A percentile compares a stretch with the other conserved stretches of the same genome.
Conservation (phyloP, 768 basidiomycete genomes). For the Agaricus blazei region DNA sequence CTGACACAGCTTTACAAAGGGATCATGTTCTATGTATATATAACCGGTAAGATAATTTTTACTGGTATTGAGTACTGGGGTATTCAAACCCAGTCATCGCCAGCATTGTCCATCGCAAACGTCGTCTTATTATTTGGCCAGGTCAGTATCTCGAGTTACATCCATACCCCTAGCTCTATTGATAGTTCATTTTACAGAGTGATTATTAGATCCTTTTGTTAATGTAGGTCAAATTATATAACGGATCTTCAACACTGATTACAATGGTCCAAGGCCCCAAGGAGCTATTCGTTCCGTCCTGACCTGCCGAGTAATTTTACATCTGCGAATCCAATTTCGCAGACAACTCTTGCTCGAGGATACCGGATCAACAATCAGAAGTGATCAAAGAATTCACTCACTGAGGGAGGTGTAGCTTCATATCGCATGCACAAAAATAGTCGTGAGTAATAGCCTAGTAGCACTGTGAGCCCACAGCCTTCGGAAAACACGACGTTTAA, state of each 20-base stretch:
- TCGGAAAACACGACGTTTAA: no score
- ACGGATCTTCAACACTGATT: not conserved
- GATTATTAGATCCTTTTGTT: not conserved
- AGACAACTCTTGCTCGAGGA: no score
- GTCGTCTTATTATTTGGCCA: not conserved
- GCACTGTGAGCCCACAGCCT: no score
- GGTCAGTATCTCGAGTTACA: not conserved
- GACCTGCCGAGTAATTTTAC: not conserved
- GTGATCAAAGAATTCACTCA: no score
- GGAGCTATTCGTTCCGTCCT: not conserved
- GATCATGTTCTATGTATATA: not conserved
- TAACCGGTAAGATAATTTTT: not conserved
- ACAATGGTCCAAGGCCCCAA: not conserved
- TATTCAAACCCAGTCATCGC: not conserved
- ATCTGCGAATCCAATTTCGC: not conserved
- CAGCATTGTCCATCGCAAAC: not conserved
- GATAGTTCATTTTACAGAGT: not conserved
- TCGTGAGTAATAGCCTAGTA: no score
- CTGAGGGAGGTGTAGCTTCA: no score
- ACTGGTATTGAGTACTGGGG: not conserved
- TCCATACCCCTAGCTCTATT: not conserved
- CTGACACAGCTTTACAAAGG: not conserved
- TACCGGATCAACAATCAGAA: no score
- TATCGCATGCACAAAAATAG: no score
- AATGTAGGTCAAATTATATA: not conserved